phyloP scores from a whole-genome alignment of 257 asterid species.

The Handroanthus guayacan region DNA sequence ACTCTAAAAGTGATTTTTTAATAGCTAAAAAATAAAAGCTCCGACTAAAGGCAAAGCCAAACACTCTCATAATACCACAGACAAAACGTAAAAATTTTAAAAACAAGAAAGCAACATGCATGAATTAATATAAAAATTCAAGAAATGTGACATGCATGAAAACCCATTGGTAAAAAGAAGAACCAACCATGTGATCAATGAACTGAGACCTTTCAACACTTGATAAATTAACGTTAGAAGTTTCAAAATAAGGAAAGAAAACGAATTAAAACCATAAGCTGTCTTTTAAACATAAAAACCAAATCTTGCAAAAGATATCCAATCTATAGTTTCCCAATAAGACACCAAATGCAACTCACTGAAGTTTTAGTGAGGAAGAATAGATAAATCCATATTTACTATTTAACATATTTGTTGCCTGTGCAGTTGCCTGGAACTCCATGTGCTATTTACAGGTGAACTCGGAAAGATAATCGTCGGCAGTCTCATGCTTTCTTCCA shows the following conservation, averaged over 20 bases:
- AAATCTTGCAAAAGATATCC: constrained; percentile 22
- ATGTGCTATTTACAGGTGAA: constrained; percentile 61
- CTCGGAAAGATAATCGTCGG: constrained; percentile 86
- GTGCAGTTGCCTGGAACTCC: constrained; percentile 91
- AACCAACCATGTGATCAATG: not conserved
- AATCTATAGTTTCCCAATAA: constrained; percentile 17
- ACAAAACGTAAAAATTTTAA: too few species aligned
- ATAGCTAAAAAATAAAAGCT: too few species aligned
- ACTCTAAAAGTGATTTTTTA: too few species aligned
- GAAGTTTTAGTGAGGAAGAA: constrained; percentile 42
- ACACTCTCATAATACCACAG: too few species aligned
- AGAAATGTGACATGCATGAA: not conserved
- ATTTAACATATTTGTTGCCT: constrained; percentile 52
- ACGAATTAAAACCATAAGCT: constrained; percentile 1
- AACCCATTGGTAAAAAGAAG: not conserved
- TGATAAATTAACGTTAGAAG: not conserved
- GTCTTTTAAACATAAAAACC: constrained; percentile 29
- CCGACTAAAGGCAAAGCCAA: too few species aligned
- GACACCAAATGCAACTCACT: constrained; percentile 40
- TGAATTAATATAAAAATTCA: not conserved
- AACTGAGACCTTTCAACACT: not conserved
- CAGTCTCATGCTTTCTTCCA: constrained; percentile 88
- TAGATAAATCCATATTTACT: not conserved
- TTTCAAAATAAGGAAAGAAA: constrained; percentile 14
- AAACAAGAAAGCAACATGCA: not conserved